Percentiles rank a stretch among this genome's conserved stretches.
These are phyloP conservation scores for Pavlovales sp. DNA, from an alignment of 208 protist species.

Conservation along the genomic window DNA sequence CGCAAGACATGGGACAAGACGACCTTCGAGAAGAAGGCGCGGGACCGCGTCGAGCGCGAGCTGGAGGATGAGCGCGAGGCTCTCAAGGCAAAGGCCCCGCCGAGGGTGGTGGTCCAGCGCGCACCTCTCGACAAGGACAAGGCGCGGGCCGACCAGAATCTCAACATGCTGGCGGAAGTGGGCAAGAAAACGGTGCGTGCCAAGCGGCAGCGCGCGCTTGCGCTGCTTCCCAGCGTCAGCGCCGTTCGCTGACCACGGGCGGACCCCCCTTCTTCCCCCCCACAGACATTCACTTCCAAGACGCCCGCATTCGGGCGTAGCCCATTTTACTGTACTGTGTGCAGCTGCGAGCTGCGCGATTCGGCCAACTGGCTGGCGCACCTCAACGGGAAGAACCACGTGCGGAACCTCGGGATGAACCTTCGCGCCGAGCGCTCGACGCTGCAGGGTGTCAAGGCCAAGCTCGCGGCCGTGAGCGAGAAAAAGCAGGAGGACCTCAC, in stretches of 20 bases:
- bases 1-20: conserved; percentile 29
- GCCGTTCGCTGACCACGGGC: too few relatives aligned
- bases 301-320: background rate
- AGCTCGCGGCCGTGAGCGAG: background rate
- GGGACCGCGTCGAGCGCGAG: conserved; percentile 6
- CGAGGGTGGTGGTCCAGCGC: conserved; percentile 5
- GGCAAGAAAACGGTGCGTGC: background rate
- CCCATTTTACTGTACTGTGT: conserved; percentile 23
- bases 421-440: conserved; percentile 34
- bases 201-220: too few relatives aligned
- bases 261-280: background rate
- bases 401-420: conserved; percentile 25
- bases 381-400: conserved; percentile 36
- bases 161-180: background rate
- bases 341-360: conserved; percentile 33
- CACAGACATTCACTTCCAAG: too few relatives aligned
- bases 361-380: conserved; percentile 28
- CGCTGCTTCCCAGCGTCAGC: too few relatives aligned
- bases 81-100: background rate
- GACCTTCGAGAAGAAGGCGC: conserved; percentile 12
- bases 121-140: conserved; percentile 5
- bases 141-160: background rate
- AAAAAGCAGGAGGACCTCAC: background rate
- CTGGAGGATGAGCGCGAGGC: conserved; percentile 25
- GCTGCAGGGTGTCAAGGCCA: background rate